Conservation (phyloP, 1,284 basidiomycete species). For the Porogramme epimiltina region DNA sequence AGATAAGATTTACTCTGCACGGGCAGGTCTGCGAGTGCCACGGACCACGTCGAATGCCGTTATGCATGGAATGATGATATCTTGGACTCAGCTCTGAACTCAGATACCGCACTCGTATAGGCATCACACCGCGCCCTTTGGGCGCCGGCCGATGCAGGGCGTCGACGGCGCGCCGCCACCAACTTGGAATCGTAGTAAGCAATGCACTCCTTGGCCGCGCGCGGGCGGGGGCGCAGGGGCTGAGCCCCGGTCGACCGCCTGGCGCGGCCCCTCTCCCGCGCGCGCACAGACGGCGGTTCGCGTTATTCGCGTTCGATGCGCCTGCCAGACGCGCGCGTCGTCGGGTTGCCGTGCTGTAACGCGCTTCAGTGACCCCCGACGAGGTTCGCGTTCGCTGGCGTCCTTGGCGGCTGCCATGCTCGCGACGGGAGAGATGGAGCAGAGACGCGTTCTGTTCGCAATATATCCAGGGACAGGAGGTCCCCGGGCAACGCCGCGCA, state of each 20-base stretch:
- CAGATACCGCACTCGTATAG: constrained; percentile 20
- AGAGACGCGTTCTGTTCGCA: constrained; percentile 14
- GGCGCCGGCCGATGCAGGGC: constrained; percentile 11
- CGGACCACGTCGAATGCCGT: constrained; percentile 28
- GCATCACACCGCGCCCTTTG: constrained; percentile 19
- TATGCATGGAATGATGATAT: constrained; percentile 30
- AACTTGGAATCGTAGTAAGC: no score
- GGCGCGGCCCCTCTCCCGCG: no score
- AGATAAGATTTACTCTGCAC: constrained; percentile 28
- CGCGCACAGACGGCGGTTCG: no score
- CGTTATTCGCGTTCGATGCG: constrained; percentile 16
- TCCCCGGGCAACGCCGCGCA: constrained; percentile 18
- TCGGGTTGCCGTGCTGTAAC: not conserved
- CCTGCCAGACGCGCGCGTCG: constrained; percentile 8
- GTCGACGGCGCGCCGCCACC: constrained; percentile 1
- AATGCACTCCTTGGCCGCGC: no score
- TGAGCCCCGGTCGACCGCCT: constrained; percentile 3
- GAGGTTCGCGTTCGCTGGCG: constrained; percentile 21
- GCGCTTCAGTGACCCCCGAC: constrained; percentile 16
- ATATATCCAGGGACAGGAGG: constrained; percentile 17
- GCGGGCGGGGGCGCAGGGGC: no score
- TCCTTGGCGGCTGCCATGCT: constrained; percentile 17
- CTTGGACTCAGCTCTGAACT: constrained; percentile 2
- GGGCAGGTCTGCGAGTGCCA: not conserved
- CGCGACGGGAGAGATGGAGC: constrained; percentile 14